phyloP scores from a whole-genome alignment of 352 stramenopile genomes.

The Globisporangium splendens region DNA sequence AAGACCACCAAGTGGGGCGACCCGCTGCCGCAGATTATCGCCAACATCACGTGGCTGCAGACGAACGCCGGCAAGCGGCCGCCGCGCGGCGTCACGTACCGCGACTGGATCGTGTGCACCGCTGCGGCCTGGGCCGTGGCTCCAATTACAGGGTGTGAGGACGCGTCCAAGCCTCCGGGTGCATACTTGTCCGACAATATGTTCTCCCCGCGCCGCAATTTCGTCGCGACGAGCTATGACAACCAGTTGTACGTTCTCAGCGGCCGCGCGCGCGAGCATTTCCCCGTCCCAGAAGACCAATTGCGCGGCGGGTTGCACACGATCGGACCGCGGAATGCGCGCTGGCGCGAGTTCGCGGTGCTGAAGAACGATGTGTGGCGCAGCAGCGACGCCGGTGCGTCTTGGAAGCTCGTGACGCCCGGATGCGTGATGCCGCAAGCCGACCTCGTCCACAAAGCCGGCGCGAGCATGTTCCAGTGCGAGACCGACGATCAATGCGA shows the following conservation, averaged over 20 bases:
- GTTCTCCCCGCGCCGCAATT: slow-evolving; percentile 71
- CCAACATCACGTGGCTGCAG: slow-evolving; percentile 66
- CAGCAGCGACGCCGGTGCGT: slow-evolving; percentile 62
- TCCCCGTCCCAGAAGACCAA: slow-evolving; percentile 48
- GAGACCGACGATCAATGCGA: slow-evolving; percentile 65
- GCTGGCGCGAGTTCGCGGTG: slow-evolving; percentile 64
- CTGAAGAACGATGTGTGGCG: slow-evolving; percentile 82
- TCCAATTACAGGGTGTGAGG: slow-evolving; percentile 46
- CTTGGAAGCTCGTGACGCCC: slow-evolving; percentile 69
- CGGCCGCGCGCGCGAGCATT: slow-evolving; percentile 56
- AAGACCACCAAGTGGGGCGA: slow-evolving; percentile 71
- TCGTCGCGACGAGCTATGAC: slow-evolving; percentile 53
- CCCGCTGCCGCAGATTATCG: slow-evolving; percentile 59
- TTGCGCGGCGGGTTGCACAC: slow-evolving; percentile 34
- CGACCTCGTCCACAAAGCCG: slow-evolving; percentile 46
- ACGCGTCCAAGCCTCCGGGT: slow-evolving; percentile 52
- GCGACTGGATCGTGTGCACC: slow-evolving; percentile 65
- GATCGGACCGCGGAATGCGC: slow-evolving; percentile 28
- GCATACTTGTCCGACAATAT: slow-evolving; percentile 75
- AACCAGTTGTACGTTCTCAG: slow-evolving; percentile 62
- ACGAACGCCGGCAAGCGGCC: slow-evolving; percentile 67
- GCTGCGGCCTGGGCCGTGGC: slow-evolving; percentile 44
- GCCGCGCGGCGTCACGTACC: slow-evolving; percentile 53
- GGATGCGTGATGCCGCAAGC: slow-evolving; percentile 58
- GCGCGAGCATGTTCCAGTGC: slow-evolving; percentile 41